Evolutionary conservation across 176 grass and related monocot genomes (phyloP).

Genomic region (Carex littledalei): DNA sequence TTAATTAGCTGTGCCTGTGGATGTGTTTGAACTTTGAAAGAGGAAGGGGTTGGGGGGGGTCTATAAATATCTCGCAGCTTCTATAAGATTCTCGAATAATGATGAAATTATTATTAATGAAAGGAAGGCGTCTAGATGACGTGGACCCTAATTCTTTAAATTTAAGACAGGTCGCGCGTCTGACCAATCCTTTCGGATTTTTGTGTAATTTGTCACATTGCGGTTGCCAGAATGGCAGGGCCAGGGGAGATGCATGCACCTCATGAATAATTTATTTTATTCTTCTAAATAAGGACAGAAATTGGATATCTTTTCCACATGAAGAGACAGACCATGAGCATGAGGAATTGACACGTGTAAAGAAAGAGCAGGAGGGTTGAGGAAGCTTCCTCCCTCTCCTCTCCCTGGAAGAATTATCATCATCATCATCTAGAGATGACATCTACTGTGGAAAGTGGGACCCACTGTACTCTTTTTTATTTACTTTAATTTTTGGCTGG

Average conservation of each 20-base stretch:
- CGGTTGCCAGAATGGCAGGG: background rate
- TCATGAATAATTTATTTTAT: background rate
- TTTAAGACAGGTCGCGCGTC: background rate
- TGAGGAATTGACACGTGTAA: background rate
- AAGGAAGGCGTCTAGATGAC: background rate
- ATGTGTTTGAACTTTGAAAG: constrained; percentile 8
- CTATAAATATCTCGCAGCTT: constrained; percentile 23
- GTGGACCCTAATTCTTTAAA: background rate
- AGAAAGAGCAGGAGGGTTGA: background rate
- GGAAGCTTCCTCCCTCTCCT: constrained; percentile 4
- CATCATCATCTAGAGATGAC: background rate
- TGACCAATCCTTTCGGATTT: background rate
- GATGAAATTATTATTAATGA: background rate
- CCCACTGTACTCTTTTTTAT: background rate
- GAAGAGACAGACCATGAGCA: background rate
- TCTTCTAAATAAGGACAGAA: background rate
- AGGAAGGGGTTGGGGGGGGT: background rate
- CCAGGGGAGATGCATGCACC: background rate
- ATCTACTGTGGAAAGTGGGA: background rate
- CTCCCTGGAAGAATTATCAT: background rate
- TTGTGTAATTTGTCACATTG: background rate
- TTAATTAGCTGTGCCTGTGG: constrained; percentile 3
- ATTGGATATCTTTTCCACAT: background rate
- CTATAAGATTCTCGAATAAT: background rate
- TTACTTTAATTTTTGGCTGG: background rate